Evolutionary conservation across 352 stramenopile species (phyloP), one percentile per base, ranked within the genome.

Genomic region (Phytophthora europaea): DNA sequence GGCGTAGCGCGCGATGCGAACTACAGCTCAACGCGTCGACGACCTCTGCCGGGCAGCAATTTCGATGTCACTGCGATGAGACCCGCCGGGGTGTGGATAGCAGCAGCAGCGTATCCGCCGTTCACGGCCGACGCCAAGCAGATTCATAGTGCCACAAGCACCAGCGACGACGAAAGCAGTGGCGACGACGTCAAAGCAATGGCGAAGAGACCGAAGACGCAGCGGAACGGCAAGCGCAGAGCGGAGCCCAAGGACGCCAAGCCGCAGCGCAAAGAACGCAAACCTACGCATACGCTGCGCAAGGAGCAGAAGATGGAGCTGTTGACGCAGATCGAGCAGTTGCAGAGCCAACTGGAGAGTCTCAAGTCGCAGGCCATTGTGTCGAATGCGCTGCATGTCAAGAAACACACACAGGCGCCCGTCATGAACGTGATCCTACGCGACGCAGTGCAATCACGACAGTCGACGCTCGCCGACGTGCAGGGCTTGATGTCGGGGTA

Each of bases 281-380:
- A 73, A 45, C 75, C 70, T 5, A 81, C 70, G 8, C 70, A 79
- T 58, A 72, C 64, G 12, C 53, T 81, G 13, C 75, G 70, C 6
- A 75, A 74, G 7, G 70, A 76, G 48, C 62, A 79, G 63, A 81
- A 79, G 53, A 67, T 72, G 53, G 61, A 77, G 54, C 56, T 81
- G 16, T 28, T 79, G 55, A 54, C 22, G 13, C 61, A 81, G 28
- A 70, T 81, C 20, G 62, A 67, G 4, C 52, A 67, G 33, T 31
- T 81, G 10, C 52, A 81, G 53, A 26, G 33, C 15, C 62, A 79
- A 59, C 62, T 81, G 16, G 71, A 81, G 31, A 81, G 58, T 40
- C 66, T 81, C 65, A 81, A 79, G 58, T 69, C 75, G 10, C 70
- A 79, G 59, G 75, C 75, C 18, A 71, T 81, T 34, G 71, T 81